Conservation (phyloP, 345 rosid species). For the Lumnitzera racemosa region DNA sequence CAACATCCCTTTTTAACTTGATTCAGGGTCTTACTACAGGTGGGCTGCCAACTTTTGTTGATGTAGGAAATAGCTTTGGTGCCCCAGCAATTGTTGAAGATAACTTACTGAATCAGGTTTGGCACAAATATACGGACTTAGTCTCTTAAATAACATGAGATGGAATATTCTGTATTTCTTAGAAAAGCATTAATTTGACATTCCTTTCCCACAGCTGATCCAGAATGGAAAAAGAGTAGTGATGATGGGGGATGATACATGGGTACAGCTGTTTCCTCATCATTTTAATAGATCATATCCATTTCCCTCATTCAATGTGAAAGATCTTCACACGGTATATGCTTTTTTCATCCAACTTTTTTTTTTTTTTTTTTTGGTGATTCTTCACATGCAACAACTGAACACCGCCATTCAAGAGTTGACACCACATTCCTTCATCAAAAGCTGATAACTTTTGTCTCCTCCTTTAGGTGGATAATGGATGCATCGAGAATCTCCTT, state of each 20-base stretch:
- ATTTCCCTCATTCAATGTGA: slow-evolving; percentile 87
- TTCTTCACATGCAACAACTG: background rate
- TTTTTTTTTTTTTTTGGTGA: no score
- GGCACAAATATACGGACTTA: background rate
- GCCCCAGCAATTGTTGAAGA: slow-evolving; percentile 93
- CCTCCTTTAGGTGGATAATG: slow-evolving; percentile 67
- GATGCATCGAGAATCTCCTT: slow-evolving; percentile 75
- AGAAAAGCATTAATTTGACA: background rate
- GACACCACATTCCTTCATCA: no score
- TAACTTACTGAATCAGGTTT: slow-evolving; percentile 73
- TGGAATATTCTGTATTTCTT: background rate
- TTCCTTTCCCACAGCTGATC: slow-evolving; percentile 41
- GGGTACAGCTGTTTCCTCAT: slow-evolving; percentile 84
- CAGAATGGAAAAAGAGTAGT: slow-evolving; percentile 72
- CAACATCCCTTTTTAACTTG: background rate
- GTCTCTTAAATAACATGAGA: background rate
- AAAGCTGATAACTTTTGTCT: background rate
- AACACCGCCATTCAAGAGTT: background rate
- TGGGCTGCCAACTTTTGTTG: slow-evolving; percentile 90
- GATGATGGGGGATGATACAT: slow-evolving; percentile 97
- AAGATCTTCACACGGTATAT: slow-evolving; percentile 82
- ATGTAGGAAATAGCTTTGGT: slow-evolving; percentile 91
- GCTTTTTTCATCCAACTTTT: background rate
- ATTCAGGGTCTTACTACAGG: slow-evolving; percentile 86
- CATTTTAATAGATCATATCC: slow-evolving; percentile 85